A percentile compares a stretch with the other conserved stretches of the same genome.
phyloP scores from a whole-genome alignment of 768 basidiomycete genomes.

The Tylopilus plumbeoviolaceoides region DNA sequence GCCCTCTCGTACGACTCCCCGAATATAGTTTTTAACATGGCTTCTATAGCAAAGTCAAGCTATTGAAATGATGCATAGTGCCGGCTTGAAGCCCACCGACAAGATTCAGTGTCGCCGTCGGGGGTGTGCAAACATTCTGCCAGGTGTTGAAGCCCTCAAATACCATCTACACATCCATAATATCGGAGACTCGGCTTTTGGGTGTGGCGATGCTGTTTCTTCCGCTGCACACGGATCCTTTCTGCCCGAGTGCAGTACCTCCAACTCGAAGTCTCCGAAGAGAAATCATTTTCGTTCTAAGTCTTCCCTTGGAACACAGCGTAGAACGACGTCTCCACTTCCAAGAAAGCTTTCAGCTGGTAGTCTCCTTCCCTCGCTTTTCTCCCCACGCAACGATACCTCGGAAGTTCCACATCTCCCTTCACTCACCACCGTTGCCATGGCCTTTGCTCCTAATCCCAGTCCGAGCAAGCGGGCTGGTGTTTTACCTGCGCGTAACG shows the following conservation, averaged over 20 bases:
- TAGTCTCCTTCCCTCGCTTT: slow-evolving; percentile 11
- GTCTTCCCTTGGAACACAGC: not conserved
- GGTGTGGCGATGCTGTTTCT: not conserved
- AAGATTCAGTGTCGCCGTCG: slow-evolving; percentile 41
- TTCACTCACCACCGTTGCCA: slow-evolving; percentile 14
- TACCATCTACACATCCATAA: slow-evolving; percentile 57
- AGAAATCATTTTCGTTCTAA: slow-evolving; percentile 15
- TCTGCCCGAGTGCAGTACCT: not conserved
- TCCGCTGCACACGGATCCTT: not conserved
- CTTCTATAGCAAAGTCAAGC: slow-evolving; percentile 22
- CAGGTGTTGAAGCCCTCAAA: slow-evolving; percentile 41
- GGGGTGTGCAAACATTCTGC: slow-evolving; percentile 43
- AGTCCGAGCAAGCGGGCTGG: not conserved
- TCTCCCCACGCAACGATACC: slow-evolving; percentile 10
- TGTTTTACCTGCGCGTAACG: not conserved
- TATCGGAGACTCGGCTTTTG: slow-evolving; percentile 33
- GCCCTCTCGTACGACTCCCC: no score
- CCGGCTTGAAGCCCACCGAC: slow-evolving; percentile 28
- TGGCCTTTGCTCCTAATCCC: slow-evolving; percentile 2
- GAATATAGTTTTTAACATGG: not conserved
- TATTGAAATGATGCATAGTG: slow-evolving; percentile 23
- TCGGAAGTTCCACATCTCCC: slow-evolving; percentile 1
- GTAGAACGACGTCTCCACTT: not conserved
- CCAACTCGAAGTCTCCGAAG: not conserved
- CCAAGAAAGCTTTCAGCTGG: slow-evolving; percentile 17